These are phyloP conservation scores for Aphanocladium album DNA, from an alignment of 2,329 filamentous ascomycete species.

Conservation along the genomic window DNA sequence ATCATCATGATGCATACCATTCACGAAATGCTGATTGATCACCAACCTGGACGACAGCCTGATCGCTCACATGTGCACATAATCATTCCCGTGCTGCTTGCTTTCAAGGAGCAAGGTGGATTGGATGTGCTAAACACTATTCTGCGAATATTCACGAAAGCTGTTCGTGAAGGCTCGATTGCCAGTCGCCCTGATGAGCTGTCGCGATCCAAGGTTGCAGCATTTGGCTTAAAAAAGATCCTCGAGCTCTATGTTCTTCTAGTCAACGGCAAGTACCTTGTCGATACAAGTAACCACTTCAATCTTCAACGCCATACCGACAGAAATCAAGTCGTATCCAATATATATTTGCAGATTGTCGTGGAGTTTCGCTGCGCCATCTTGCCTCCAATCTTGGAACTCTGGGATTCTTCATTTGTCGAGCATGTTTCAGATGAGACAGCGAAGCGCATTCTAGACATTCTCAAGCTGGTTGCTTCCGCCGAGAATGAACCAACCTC, in stretches of 20 bases:
- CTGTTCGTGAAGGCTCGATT: conserved; percentile 24
- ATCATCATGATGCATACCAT: conserved; percentile 75
- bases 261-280: conserved; percentile 70
- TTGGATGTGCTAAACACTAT: conserved; percentile 69
- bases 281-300: conserved; percentile 64
- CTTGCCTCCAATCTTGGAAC: conserved; percentile 65
- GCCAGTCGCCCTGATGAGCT: conserved; percentile 42
- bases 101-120: conserved; percentile 79
- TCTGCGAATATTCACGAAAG: conserved; percentile 56
- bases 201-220: conserved; percentile 44
- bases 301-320: conserved; percentile 39
- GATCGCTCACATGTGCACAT: conserved; percentile 49
- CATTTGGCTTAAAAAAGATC: conserved; percentile 70
- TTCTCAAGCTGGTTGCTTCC: conserved; percentile 71
- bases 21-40: conserved; percentile 73
- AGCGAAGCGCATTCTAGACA: conserved; percentile 74
- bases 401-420: conserved; percentile 83
- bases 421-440: conserved; percentile 75
- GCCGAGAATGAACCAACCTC: conserved; percentile 69
- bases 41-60: conserved; percentile 43
- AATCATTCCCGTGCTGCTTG: conserved; percentile 72
- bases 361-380: conserved; percentile 80
- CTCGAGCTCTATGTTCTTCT: conserved; percentile 75
- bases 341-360: conserved; percentile 65
- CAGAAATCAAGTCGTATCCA: conserved; percentile 34